These are phyloP conservation scores for Trametes hirsuta DNA, from an alignment of 1,284 basidiomycete genomes.

Conservation along the genomic window DNA sequence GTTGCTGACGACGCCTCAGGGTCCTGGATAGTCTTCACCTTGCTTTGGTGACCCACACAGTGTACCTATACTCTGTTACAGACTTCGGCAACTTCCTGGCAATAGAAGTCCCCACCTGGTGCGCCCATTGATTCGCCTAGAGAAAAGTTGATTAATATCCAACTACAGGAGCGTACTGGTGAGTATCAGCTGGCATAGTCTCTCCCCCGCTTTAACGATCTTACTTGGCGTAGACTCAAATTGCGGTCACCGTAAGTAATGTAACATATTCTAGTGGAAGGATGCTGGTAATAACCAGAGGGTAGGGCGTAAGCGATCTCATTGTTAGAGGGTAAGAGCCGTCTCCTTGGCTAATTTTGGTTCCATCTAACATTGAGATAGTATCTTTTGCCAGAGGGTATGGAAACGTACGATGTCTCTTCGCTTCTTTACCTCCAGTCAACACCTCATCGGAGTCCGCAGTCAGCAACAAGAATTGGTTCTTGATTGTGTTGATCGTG, in stretches of 20 bases:
- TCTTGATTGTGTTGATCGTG: slow-evolving; percentile 16
- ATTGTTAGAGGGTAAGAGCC: slow-evolving; percentile 16
- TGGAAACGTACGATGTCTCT: slow-evolving; percentile 19
- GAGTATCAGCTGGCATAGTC: neutral
- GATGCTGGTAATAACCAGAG: neutral
- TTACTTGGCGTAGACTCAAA: slow-evolving; percentile 10
- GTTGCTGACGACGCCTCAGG: slow-evolving; percentile 5
- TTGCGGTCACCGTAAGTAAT: slow-evolving; percentile 21
- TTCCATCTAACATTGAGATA: neutral
- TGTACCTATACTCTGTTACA: slow-evolving; percentile 25
- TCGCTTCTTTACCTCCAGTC: neutral
- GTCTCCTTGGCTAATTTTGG: neutral
- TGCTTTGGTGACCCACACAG: slow-evolving; percentile 21
- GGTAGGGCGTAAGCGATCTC: slow-evolving; percentile 23
- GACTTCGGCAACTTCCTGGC: slow-evolving; percentile 17
- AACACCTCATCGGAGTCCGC: neutral
- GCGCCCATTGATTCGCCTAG: neutral
- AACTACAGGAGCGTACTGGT: slow-evolving; percentile 23
- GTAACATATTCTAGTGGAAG: neutral
- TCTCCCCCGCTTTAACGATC: no score
- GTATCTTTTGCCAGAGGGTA: slow-evolving; percentile 24
- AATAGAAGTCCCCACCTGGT: slow-evolving; percentile 19
- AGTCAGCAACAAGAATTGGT: slow-evolving; percentile 24
- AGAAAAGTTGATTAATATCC: neutral
- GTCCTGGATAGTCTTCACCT: slow-evolving; percentile 25